phyloP scores from a whole-genome alignment of 495 filamentous ascomycete species.

The Penicillium herquei region DNA sequence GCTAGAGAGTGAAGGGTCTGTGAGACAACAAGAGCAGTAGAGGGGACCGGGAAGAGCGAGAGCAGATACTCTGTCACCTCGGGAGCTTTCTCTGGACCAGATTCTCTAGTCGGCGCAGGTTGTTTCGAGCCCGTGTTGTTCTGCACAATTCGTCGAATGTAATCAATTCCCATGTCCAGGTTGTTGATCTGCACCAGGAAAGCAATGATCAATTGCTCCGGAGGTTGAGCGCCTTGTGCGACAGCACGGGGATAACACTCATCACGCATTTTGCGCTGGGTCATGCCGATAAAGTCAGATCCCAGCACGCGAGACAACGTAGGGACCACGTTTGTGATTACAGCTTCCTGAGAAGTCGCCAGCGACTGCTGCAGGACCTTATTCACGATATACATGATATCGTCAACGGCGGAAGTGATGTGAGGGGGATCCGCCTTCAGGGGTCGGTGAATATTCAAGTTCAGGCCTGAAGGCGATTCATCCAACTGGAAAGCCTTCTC shows the following conservation, averaged over 20 bases:
- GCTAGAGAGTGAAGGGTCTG: constrained; percentile 67
- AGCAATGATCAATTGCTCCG: constrained; percentile 76
- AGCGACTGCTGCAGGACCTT: constrained; percentile 83
- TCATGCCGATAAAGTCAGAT: constrained; percentile 93
- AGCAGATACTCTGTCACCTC: constrained; percentile 40
- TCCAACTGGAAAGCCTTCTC: constrained; percentile 99
- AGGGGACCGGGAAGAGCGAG: constrained; percentile 73
- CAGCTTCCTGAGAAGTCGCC: constrained; percentile 74
- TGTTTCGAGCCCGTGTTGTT: constrained; percentile 53
- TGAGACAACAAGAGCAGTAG: constrained; percentile 66
- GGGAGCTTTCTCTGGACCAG: constrained; percentile 8
- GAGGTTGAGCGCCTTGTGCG: constrained; percentile 73
- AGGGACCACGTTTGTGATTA: constrained; percentile 74
- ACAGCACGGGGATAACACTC: constrained; percentile 80
- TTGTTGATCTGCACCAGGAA: constrained; percentile 96
- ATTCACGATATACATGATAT: constrained; percentile 99
- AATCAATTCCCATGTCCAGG: constrained; percentile 85
- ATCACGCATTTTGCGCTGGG: constrained; percentile 95
- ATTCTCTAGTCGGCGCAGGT: constrained; percentile 20
- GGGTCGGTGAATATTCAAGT: constrained; percentile 65
- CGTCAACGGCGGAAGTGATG: constrained; percentile 94
- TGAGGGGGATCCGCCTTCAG: constrained; percentile 76
- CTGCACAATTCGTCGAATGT: constrained; percentile 80
- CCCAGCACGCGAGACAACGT: constrained; percentile 82
- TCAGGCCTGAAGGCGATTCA: constrained; percentile 79